Evolutionary conservation across 495 filamentous ascomycete species (phyloP).

Genomic region (Talaromyces nanjingensis): DNA sequence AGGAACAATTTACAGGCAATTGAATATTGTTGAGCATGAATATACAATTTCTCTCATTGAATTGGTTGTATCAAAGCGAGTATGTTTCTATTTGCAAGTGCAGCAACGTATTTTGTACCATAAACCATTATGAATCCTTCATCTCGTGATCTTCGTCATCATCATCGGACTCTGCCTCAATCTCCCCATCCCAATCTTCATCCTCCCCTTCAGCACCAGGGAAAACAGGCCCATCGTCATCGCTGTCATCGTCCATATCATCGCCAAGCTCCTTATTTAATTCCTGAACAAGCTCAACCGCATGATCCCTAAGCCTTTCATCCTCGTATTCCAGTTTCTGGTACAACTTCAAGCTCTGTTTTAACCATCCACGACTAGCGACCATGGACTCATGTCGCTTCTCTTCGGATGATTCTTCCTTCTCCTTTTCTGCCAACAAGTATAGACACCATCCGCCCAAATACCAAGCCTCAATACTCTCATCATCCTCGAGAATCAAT

Average conservation of each 20-base stretch:
- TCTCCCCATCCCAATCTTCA: constrained; percentile 24
- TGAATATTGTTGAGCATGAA: neutral
- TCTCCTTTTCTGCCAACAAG: constrained; percentile 61
- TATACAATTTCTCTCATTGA: neutral
- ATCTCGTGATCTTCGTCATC: constrained; percentile 45
- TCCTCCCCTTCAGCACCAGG: constrained; percentile 35
- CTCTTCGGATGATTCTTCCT: constrained; percentile 18
- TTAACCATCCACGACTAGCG: constrained; percentile 47
- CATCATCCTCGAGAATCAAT: constrained; percentile 80
- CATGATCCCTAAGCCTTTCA: constrained; percentile 44
- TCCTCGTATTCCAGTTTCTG: constrained; percentile 43
- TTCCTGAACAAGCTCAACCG: constrained; percentile 50
- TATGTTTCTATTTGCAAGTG: neutral
- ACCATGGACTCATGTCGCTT: constrained; percentile 33
- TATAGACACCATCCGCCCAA: constrained; percentile 88
- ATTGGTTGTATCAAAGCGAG: neutral
- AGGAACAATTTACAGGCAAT: neutral
- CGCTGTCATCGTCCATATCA: constrained; percentile 43
- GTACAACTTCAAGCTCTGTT: constrained; percentile 43
- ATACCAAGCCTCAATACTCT: constrained; percentile 94
- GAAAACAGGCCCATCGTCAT: constrained; percentile 27
- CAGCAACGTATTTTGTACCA: neutral
- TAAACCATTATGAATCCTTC: constrained; percentile 33
- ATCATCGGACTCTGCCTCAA: constrained; percentile 37
- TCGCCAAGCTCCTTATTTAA: constrained; percentile 50